Percentiles rank a stretch among this genome's conserved stretches.
Conservation (phyloP, 495 filamentous ascomycete species). For the Tuber indicum region DNA sequence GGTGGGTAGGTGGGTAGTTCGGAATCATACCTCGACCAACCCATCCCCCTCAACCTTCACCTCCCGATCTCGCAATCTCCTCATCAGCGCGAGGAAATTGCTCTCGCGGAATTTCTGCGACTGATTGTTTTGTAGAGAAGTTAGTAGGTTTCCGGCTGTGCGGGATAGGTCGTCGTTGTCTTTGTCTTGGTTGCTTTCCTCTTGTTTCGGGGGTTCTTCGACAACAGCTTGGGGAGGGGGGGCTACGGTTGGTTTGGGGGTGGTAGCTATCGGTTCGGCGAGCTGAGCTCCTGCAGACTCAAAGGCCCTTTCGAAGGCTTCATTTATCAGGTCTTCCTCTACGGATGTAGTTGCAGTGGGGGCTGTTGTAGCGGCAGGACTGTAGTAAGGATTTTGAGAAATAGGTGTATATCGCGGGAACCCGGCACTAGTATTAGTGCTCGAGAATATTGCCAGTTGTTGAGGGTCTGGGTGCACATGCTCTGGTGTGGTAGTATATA, state of each 20-base stretch:
- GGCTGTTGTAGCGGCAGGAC: not conserved
- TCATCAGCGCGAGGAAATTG: conserved; percentile 71
- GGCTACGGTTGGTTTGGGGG: not conserved
- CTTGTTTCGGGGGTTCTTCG: conserved; percentile 48
- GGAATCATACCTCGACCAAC: conserved; percentile 34
- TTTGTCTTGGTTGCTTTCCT: conserved; percentile 44
- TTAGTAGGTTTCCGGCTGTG: conserved; percentile 64
- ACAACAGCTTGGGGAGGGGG: conserved; percentile 1
- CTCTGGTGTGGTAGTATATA: not conserved
- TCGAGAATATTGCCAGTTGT: not conserved
- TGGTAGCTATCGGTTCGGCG: conserved; percentile 7
- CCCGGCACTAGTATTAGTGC: not conserved
- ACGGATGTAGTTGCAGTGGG: conserved; percentile 1
- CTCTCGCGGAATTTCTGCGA: conserved; percentile 71
- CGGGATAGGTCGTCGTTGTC: conserved; percentile 57
- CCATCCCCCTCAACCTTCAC: conserved; percentile 39
- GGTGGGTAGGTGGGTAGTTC: not conserved
- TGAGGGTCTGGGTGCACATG: not conserved
- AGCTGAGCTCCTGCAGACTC: conserved; percentile 26
- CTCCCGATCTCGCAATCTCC: conserved; percentile 43
- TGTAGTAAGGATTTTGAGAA: not conserved
- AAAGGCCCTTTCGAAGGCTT: conserved; percentile 43
- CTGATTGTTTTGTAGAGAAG: conserved; percentile 61
- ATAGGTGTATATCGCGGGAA: not conserved
- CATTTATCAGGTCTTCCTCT: conserved; percentile 1